Percentiles rank a stretch among this genome's conserved stretches.
Conservation (phyloP, 192 early-diverging fungal genomes). For the Gigaspora rosea region DNA sequence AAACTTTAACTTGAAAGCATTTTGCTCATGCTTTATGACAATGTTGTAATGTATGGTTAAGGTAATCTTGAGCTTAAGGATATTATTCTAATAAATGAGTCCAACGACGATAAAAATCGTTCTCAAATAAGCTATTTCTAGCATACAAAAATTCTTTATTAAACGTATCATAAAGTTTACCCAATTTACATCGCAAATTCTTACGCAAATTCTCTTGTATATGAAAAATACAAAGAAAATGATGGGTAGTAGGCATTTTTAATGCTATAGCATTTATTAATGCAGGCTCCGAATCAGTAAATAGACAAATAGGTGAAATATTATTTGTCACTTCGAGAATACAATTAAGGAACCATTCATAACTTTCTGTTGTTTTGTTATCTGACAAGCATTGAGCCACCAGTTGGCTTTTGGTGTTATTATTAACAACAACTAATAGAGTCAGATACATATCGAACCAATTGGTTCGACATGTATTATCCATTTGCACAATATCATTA, state of each 20-base stretch:
- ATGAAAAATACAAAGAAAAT: background rate
- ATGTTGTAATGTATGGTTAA: background rate
- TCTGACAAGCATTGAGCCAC: background rate
- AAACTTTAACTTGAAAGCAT: background rate
- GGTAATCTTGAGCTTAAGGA: background rate
- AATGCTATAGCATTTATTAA: background rate
- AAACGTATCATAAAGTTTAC: background rate
- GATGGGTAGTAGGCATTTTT: background rate
- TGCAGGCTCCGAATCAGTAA: background rate
- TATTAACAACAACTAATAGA: background rate
- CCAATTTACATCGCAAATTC: background rate
- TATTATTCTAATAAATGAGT: background rate
- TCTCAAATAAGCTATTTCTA: background rate
- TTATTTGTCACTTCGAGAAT: background rate
- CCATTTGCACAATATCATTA: background rate
- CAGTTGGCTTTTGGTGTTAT: background rate
- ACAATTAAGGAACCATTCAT: background rate
- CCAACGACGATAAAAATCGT: background rate
- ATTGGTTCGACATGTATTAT: background rate
- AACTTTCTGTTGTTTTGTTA: background rate
- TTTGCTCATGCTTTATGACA: background rate
- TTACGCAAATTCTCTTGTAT: background rate
- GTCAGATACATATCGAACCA: background rate
- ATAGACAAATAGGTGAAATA: background rate
- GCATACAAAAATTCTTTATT: background rate